A percentile compares a stretch with the other conserved stretches of the same genome.
Evolutionary conservation across 2,329 filamentous ascomycete species (phyloP).

Genomic region (Coniochaeta sp.): DNA sequence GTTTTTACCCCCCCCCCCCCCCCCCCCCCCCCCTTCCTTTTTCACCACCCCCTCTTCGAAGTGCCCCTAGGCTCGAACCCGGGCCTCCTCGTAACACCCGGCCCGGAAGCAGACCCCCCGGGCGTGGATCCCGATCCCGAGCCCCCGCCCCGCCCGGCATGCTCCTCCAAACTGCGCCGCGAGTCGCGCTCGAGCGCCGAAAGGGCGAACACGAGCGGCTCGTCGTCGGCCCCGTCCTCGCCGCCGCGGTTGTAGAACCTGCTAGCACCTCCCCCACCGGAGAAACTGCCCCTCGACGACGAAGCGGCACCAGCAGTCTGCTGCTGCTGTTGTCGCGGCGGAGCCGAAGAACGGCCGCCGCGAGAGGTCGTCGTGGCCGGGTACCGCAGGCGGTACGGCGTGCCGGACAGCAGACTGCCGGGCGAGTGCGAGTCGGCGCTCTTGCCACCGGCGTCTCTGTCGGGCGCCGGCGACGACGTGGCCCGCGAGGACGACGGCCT

Average conservation of each 20-base stretch:
- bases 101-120: background rate
- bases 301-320: too few species aligned
- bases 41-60: conserved; percentile 15
- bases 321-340: conserved; percentile 35
- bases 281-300: conserved; percentile 36
- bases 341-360: conserved; percentile 23
- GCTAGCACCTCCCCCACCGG: conserved; percentile 23
- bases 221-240: conserved; percentile 52
- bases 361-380: conserved; percentile 11
- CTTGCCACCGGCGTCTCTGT: background rate
- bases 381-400: conserved; percentile 39
- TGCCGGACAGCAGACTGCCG: conserved; percentile 12
- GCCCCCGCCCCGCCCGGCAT: conserved; percentile 22
- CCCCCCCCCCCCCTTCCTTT: too few species aligned
- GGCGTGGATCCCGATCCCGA: background rate
- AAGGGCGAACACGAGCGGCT: conserved; percentile 66
- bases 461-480: conserved; percentile 22
- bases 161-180: conserved; percentile 52
- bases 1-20: too few species aligned
- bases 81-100: conserved; percentile 1
- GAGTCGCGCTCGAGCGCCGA: conserved; percentile 59
- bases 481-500: conserved; percentile 19
- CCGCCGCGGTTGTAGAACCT: conserved; percentile 35
- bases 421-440: background rate
- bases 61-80: conserved; percentile 15